phyloP scores from a whole-genome alignment of 2,329 filamentous ascomycete species.

The Fusarium staphyleae region DNA sequence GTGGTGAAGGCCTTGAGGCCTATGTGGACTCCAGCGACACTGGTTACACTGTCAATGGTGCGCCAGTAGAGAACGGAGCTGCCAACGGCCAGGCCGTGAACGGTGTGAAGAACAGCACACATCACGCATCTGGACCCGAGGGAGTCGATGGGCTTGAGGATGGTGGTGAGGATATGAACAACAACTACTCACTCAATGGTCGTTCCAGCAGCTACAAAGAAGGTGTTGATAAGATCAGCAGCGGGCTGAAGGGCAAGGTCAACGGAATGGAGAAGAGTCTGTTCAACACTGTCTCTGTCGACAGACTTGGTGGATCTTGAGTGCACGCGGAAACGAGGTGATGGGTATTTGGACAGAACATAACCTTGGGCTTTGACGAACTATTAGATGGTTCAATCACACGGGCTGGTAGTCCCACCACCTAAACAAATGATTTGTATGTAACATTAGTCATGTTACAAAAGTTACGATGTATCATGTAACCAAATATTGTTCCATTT shows the following conservation, averaged over 20 bases:
- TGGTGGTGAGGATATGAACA: slow-evolving; percentile 18
- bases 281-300: slow-evolving; percentile 21
- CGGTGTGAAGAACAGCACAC: slow-evolving; percentile 16
- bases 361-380: too few species aligned
- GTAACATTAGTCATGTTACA: too few species aligned
- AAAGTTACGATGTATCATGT: too few species aligned
- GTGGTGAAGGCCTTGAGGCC: slow-evolving; percentile 71
- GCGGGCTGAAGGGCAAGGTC: slow-evolving; percentile 28
- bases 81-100: slow-evolving; percentile 11
- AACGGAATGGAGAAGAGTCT: slow-evolving; percentile 16
- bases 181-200: slow-evolving; percentile 15
- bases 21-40: slow-evolving; percentile 75
- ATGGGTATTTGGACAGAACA: too few species aligned
- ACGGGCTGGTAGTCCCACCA: too few species aligned
- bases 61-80: slow-evolving; percentile 28
- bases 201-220: slow-evolving; percentile 8
- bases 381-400: too few species aligned
- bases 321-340: too few species aligned
- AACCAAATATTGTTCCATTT: too few species aligned
- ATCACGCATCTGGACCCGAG: slow-evolving; percentile 28
- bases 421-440: too few species aligned
- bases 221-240: slow-evolving; percentile 10
- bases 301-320: slow-evolving; percentile 16
- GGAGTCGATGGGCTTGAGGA: slow-evolving; percentile 31
- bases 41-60: slow-evolving; percentile 57